Base-by-base conservation (phyloP, 192 early-diverging fungal genomes). In the Entomortierella beljakovae region DNA sequence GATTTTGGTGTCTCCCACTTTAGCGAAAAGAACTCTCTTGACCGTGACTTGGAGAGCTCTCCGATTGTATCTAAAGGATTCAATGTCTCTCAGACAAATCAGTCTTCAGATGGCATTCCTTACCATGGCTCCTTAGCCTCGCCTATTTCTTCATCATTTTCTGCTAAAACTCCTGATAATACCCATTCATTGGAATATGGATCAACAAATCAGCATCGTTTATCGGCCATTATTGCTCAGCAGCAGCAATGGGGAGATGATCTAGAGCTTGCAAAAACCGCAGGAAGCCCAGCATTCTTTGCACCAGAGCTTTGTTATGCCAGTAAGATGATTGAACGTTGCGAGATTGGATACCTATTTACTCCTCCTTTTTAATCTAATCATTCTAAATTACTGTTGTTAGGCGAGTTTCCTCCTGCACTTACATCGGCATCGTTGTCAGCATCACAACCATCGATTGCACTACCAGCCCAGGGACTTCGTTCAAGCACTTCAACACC, bases 1-100 rank as follows among this genome's bases (percentile, higher is more conserved):
- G 98, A 99, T 71, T 99, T 99, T 92, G 98, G 98, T 43, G 96
- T 98, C 37, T 96, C 94, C 25, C 94, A 96, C 31, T 92, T 97
- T 46, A 88, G 91, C 43, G 79, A 79, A 49, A 79, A 79, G 57
- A 69, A 70, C 18, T 35, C 61, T 8, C 23, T 70, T 1, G 87
- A 83, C 38, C 64, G 70, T 7, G 84, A 84, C 22, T 70, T 74
- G 42, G 77, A 79, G 29, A 80, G 81, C 54, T 70, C 61, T 5
- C 67, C 83, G 3, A 79, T 84, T 4, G 71, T 75, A 20, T 54
- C 64, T 53, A 80, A 67, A 43, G 67, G 55, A 5, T 63, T 58
- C 29, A 62, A 63, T 31, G 46, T 66, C 32, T 35, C 40, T 34
- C 66, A 18, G 64, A 65, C 54, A 61, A 76, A 56, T 43, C 55